These are phyloP conservation scores for Mycosphaerella arachidis DNA, from an alignment of 2,329 filamentous ascomycete species.

Conservation along the genomic window DNA sequence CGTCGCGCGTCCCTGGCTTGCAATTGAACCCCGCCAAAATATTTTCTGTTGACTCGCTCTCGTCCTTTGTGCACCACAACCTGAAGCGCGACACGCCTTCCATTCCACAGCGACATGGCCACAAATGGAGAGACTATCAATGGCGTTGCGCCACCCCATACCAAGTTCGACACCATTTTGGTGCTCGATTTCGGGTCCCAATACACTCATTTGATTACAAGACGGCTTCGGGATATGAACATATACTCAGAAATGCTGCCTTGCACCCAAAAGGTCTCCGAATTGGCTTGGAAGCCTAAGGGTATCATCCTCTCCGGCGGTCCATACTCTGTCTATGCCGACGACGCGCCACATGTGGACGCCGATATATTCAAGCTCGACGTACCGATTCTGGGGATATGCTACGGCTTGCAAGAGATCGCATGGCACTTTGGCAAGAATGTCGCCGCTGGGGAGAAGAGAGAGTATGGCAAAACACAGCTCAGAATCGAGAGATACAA, in stretches of 20 bases:
- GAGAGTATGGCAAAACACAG: constrained; percentile 68
- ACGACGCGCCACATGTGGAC: constrained; percentile 73
- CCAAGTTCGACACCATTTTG: constrained; percentile 62
- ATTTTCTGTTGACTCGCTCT: not conserved
- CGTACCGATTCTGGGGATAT: constrained; percentile 59
- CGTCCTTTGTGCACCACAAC: not conserved
- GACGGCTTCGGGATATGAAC: constrained; percentile 71
- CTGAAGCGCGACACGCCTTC: not conserved
- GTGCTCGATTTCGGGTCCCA: constrained; percentile 70
- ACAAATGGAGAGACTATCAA: constrained; percentile 29
- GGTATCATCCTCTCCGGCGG: constrained; percentile 76
- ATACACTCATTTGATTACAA: constrained; percentile 69
- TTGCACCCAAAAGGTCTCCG: constrained; percentile 75
- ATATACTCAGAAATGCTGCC: constrained; percentile 85
- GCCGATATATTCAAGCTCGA: constrained; percentile 73
- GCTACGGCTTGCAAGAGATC: constrained; percentile 66
- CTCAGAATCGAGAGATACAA: constrained; percentile 57
- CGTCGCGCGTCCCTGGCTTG: not conserved
- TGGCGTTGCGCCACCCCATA: constrained; percentile 43
- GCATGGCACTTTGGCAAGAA: constrained; percentile 65
- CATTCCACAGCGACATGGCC: constrained; percentile 21
- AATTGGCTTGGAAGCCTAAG: constrained; percentile 73
- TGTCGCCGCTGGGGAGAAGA: constrained; percentile 62
- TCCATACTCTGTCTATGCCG: constrained; percentile 75
- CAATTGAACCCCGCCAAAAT: not conserved